Base-by-base conservation (phyloP, 2,329 filamentous ascomycete genomes). In the Pleurostoma richardsiae region DNA sequence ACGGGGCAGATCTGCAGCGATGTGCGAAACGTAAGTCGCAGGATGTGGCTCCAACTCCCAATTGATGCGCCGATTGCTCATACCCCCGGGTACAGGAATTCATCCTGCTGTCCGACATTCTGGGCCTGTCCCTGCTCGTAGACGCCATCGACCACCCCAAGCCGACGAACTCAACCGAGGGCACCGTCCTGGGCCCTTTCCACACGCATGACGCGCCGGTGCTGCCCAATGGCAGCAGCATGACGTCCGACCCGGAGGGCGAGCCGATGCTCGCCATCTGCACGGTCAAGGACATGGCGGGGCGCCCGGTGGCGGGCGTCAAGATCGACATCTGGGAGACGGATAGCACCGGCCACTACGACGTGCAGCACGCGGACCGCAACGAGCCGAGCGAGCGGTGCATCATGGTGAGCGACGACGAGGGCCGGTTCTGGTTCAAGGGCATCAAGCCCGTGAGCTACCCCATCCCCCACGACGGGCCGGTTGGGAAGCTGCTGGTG, bases 271-370 rank as follows among this genome's bases (percentile, higher is more conserved):
- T 92, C 10, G 85, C 87, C 4, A 61, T 90, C n/a, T 90, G 88
- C 70, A 85, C 76, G 0, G 70, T 92, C 47, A 80, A 77, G 52
- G 85, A 90, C 61, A 80, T 78, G 0, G 39, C 66, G 1, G 86
- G 86, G 1, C 72, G 70, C 1, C 83, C 88, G 0, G 71, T 94
- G 30, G 52, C 68, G 2, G 80, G 72, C 41, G 86, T 84, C 30
- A 88, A 83, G 60, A 77, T 92, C 51, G 88, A 94, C 63, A 84
- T 94, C 53, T 94, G 88, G 88, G 88, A 92, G 68, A 90, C 88
- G 6, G 88, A 92, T 62, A 83, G 79, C 49, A 80, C 80, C n/a
- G 88, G 88, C 7, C 81, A 84, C 58, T 94, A 94, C 61, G 88
- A 94, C 60, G 87, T 92, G 50, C 88, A 94, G 66, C 83, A 90